Evolutionary conservation across 2,329 filamentous ascomycete species (phyloP), one percentile per base, ranked within the genome.

Genomic region (Verticillium zaregamsianum): DNA sequence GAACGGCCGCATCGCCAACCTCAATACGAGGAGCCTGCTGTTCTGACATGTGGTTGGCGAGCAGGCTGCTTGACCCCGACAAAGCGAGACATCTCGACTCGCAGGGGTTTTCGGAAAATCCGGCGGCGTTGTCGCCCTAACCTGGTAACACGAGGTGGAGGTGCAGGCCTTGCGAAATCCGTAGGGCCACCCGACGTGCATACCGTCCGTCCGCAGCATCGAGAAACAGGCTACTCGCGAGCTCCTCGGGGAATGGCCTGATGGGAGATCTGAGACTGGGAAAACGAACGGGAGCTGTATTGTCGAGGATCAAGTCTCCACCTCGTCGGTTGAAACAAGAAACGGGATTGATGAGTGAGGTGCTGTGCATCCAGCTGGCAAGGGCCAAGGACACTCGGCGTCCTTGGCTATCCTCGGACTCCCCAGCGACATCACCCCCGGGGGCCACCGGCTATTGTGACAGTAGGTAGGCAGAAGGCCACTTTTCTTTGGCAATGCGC

Each of bases 91-190:
- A 40, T 40, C 37, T 14, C 15, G 17, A 37, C 35, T 37, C 11
- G 35, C 35, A 15, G 11, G 35, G 35, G 11, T 37, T 37, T 37
- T 12, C 35, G 35, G 35, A 37, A 15, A 37, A 37, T 37, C 11
- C 15, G 55, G 15, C 28, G 32, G 55, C 28, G 5, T 25, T 12
- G 14, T 14, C 6, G 55, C 35, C 20, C 20, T 17, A 58, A 33
- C 57, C 57, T 31, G 15, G 57, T 32, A 58, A 58, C 57, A 58
- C 57, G 57, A 58, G 35, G 35, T 40, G 7, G 39, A 39, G 35
- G 57, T 40, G 57, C 57, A 58, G 28, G 55, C 23, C 1, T n/a
- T 8, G 11, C 20, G 45, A 23, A 25, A 25, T n/a, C 45, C 11
- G 45, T 23, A 12, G 45, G 20, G 45, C 45, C n/a, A 12, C 20